Percentiles rank a stretch among this genome's conserved stretches.
These are phyloP conservation scores for Yamadazyma kitorensis DNA, from an alignment of 805 yeast species.

Conservation along the genomic window DNA sequence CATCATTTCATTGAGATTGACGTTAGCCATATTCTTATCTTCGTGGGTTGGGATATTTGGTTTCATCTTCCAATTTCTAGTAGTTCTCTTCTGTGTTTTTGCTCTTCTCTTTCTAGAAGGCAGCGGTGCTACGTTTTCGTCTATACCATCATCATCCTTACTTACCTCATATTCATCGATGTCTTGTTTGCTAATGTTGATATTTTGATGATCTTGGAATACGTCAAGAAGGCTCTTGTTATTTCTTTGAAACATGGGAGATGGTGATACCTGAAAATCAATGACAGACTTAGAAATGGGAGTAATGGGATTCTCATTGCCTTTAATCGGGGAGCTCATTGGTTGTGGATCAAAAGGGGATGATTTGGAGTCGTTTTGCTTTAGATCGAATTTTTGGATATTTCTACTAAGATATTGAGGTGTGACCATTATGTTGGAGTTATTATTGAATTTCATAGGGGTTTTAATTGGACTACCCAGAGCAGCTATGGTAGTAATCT, in stretches of 20 bases:
- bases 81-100: slow-evolving; percentile 51
- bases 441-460: slow-evolving; percentile 5
- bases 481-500: slow-evolving; percentile 3
- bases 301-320: background rate
- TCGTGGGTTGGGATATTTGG: slow-evolving; percentile 26
- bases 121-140: slow-evolving; percentile 1
- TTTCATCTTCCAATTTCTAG: slow-evolving; percentile 49
- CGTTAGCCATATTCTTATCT: slow-evolving; percentile 29
- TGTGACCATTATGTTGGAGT: slow-evolving; percentile 14
- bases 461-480: slow-evolving; percentile 10
- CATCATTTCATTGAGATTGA: slow-evolving; percentile 43
- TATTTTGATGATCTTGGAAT: slow-evolving; percentile 43
- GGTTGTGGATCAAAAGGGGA: slow-evolving; percentile 8
- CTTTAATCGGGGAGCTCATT: slow-evolving; percentile 1
- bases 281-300: slow-evolving; percentile 11
- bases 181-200: slow-evolving; percentile 18
- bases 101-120: slow-evolving; percentile 19
- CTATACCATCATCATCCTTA: slow-evolving; percentile 8
- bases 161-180: slow-evolving; percentile 10
- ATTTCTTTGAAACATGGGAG: slow-evolving; percentile 13
- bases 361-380: background rate
- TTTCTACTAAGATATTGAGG: slow-evolving; percentile 23
- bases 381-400: slow-evolving; percentile 9
- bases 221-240: slow-evolving; percentile 39
- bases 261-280: slow-evolving; percentile 42